phyloP scores from a whole-genome alignment of 2,329 filamentous ascomycete species.

The Talaromyces amestolkiae region DNA sequence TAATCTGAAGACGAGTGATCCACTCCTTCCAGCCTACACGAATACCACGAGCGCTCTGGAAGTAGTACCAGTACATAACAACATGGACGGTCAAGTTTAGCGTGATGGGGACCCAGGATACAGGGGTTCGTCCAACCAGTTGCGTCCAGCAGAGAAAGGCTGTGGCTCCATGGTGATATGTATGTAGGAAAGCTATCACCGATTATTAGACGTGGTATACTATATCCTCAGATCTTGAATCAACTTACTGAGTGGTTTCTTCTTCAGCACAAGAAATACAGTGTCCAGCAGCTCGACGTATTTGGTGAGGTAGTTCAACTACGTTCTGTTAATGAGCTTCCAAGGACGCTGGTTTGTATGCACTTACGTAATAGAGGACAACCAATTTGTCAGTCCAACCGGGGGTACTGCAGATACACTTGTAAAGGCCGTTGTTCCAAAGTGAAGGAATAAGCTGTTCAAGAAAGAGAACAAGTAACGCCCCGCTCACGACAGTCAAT shows the following conservation, averaged over 20 bases:
- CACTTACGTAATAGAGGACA: conserved; percentile 83
- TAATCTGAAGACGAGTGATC: conserved; percentile 91
- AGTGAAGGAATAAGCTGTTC: conserved; percentile 85
- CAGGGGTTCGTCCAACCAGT: conserved; percentile 78
- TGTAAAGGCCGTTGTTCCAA: conserved; percentile 73
- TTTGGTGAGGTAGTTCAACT: conserved; percentile 94
- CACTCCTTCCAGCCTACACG: conserved; percentile 98
- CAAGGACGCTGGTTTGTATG: neutral
- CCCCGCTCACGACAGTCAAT: conserved; percentile 74
- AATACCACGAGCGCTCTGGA: conserved; percentile 87
- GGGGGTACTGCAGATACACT: conserved; percentile 72
- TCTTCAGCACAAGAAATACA: conserved; percentile 91
- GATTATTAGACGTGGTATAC: neutral
- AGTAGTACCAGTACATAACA: conserved; percentile 99
- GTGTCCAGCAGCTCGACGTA: conserved; percentile 90
- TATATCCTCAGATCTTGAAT: neutral
- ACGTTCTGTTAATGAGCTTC: conserved; percentile 9
- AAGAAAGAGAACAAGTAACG: conserved; percentile 73
- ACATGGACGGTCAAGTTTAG: conserved; percentile 88
- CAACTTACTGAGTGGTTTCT: conserved; percentile 72
- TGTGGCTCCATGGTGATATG: conserved; percentile 92
- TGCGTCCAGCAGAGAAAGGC: conserved; percentile 92
- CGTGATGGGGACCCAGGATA: conserved; percentile 86
- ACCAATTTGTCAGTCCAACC: conserved; percentile 88
- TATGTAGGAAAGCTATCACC: conserved; percentile 75